These are phyloP conservation scores for Hanseniaspora pseudoguilliermondii DNA, from an alignment of 805 yeast species.

Conservation along the genomic window DNA sequence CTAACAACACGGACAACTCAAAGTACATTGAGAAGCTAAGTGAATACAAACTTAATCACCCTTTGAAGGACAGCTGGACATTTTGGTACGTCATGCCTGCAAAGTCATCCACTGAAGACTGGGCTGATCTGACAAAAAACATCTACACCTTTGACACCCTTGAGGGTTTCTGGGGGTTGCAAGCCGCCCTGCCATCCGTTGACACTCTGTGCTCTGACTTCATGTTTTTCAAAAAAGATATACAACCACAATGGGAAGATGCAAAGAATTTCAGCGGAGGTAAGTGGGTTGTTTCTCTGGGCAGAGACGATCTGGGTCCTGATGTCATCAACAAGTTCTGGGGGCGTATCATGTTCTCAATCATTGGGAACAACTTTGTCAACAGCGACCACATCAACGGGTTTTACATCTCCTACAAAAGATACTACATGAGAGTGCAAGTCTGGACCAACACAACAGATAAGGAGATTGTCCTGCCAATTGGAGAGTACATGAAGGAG, in stretches of 20 bases:
- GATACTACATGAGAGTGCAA: slow-evolving; percentile 68
- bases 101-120: slow-evolving; percentile 60
- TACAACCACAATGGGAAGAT: slow-evolving; percentile 99
- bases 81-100: slow-evolving; percentile 96
- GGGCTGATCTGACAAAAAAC: slow-evolving; percentile 87
- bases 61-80: slow-evolving; percentile 84
- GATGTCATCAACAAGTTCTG: slow-evolving; percentile 31
- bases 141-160: slow-evolving; percentile 87
- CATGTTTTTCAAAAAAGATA: slow-evolving; percentile 84
- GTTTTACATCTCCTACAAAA: slow-evolving; percentile 79
- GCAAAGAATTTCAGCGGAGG: slow-evolving; percentile 79
- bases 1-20: background rate
- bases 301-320: slow-evolving; percentile 50
- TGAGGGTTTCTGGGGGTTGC: slow-evolving; percentile 98
- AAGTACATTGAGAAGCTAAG: slow-evolving; percentile 17
- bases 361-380: slow-evolving; percentile 59
- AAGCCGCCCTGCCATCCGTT: slow-evolving; percentile 85
- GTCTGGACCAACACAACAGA: slow-evolving; percentile 84
- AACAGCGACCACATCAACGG: slow-evolving; percentile 92
- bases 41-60: slow-evolving; percentile 43
- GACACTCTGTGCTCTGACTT: slow-evolving; percentile 86
- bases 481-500: slow-evolving; percentile 78
- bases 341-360: slow-evolving; percentile 78
- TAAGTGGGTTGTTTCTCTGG: slow-evolving; percentile 77
- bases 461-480: slow-evolving; percentile 48